Percentiles rank a stretch among this genome's conserved stretches.
phyloP scores from a whole-genome alignment of 163 green algal species.

The Prototheca stagnorum region DNA sequence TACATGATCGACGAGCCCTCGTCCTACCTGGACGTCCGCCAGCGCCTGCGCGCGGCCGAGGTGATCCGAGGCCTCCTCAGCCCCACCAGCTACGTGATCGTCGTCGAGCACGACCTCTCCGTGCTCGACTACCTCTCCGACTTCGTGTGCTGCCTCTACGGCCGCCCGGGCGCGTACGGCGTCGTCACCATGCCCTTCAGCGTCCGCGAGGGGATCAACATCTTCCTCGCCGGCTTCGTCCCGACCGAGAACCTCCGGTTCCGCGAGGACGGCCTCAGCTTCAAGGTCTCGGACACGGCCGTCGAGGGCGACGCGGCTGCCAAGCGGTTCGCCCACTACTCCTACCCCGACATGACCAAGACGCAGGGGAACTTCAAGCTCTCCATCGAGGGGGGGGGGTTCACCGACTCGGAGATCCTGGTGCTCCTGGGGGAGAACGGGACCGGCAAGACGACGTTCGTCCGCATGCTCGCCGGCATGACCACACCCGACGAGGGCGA shows the following conservation, averaged over 20 bases:
- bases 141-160: conserved; percentile 99
- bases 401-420: conserved; percentile 92
- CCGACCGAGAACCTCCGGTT: conserved; percentile 98
- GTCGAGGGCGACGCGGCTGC: conserved; percentile 37
- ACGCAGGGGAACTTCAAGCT: conserved; percentile 68
- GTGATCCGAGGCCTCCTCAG: conserved; percentile 51
- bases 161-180: conserved; percentile 84
- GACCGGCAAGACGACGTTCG: conserved; percentile 98
- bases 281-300: conserved; percentile 58
- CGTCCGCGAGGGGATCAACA: conserved; percentile 82
- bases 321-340: conserved; percentile 72
- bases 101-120: conserved; percentile 92
- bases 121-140: conserved; percentile 99
- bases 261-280: conserved; percentile 85
- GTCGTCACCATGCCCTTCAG: conserved; percentile 90
- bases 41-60: conserved; percentile 84
- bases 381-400: conserved; percentile 70
- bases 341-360: conserved; percentile 86
- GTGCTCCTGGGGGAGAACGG: conserved; percentile 98
- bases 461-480: conserved; percentile 87
- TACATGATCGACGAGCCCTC: conserved; percentile 99
- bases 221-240: conserved; percentile 56
- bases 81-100: conserved; percentile 80
- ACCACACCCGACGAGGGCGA: conserved; percentile 39
- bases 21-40: conserved; percentile 92